Conservation (phyloP, 2,329 filamentous ascomycete species). For the Nigrospora oryzae region DNA sequence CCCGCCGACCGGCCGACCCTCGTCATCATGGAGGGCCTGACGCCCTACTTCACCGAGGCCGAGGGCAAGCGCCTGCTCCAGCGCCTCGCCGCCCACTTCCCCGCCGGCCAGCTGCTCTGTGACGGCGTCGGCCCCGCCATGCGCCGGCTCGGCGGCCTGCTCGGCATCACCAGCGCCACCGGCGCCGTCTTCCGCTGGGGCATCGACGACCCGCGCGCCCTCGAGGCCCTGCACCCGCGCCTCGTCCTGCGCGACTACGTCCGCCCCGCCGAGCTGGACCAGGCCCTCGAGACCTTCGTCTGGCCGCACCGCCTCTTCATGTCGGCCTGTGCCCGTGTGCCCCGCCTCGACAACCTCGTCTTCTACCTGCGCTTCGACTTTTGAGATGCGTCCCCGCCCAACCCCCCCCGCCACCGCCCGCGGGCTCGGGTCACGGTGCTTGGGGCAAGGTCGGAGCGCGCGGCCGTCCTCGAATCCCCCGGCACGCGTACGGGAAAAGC, state of each 20-base stretch:
- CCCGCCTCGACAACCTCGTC: conserved; percentile 10
- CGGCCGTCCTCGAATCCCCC: too few species aligned
- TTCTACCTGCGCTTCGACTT: conserved; percentile 9
- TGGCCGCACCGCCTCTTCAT: conserved; percentile 6
- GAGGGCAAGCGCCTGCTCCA: conserved; percentile 13
- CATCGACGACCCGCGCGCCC: conserved; percentile 12
- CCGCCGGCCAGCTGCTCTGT: conserved; percentile 16
- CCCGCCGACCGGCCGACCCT: conserved; percentile 18
- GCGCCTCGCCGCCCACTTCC: conserved; percentile 15
- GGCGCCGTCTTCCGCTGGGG: conserved; percentile 14
- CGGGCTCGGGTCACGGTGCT: too few species aligned
- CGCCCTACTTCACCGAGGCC: conserved; percentile 18
- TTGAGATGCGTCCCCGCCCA: too few species aligned
- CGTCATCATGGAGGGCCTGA: conserved; percentile 22
- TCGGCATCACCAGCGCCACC: conserved; percentile 8
- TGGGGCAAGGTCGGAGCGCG: too few species aligned
- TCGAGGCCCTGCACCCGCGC: conserved; percentile 12
- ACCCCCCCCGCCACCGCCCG: too few species aligned
- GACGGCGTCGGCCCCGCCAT: conserved; percentile 12
- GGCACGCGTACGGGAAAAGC: too few species aligned
- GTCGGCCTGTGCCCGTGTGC: conserved; percentile 7
- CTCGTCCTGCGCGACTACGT: conserved; percentile 10
- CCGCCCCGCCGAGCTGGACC: conserved; percentile 6
- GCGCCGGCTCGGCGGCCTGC: conserved; percentile 6
- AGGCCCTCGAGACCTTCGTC: conserved; percentile 5